phyloP scores from a whole-genome alignment of 352 stramenopile species.

The Vaucheria bursata region DNA sequence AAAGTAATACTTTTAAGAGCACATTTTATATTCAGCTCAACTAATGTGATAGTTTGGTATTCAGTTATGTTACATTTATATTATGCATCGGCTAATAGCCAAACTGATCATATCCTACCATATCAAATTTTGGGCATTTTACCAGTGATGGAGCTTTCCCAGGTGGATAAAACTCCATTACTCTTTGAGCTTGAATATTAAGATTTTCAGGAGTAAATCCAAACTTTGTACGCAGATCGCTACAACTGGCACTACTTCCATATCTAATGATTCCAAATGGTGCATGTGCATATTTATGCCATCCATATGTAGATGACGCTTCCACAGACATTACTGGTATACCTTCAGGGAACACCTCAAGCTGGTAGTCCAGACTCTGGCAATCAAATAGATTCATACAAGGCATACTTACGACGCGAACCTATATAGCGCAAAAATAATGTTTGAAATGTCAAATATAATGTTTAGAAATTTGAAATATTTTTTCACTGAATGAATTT shows the following conservation, averaged over 20 bases:
- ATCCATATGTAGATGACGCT: slow-evolving; percentile 80
- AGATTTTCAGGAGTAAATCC: slow-evolving; percentile 90
- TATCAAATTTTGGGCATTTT: slow-evolving; percentile 17
- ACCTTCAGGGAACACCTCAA: slow-evolving; percentile 78
- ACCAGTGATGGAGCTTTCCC: slow-evolving; percentile 20
- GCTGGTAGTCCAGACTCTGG: slow-evolving; percentile 87
- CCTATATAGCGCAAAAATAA: no score
- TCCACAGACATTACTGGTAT: slow-evolving; percentile 90
- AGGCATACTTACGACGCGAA: slow-evolving; percentile 91
- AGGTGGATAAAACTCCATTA: slow-evolving; percentile 34
- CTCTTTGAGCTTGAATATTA: slow-evolving; percentile 24
- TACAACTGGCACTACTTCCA: slow-evolving; percentile 60
- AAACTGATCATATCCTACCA: slow-evolving; percentile 11
- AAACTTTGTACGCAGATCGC: slow-evolving; percentile 81
- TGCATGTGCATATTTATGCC: slow-evolving; percentile 86
- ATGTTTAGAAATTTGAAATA: no score
- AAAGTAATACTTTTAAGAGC: no score
- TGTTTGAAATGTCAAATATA: no score
- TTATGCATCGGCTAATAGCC: no score
- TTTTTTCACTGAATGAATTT: no score
- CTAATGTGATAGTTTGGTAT: no score
- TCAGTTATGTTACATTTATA: no score
- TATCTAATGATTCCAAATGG: slow-evolving; percentile 68
- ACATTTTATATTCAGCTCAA: no score
- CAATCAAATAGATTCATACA: slow-evolving; percentile 94